Evolutionary conservation across 768 basidiomycete species (phyloP).

Genomic region (Boletus fagicola): DNA sequence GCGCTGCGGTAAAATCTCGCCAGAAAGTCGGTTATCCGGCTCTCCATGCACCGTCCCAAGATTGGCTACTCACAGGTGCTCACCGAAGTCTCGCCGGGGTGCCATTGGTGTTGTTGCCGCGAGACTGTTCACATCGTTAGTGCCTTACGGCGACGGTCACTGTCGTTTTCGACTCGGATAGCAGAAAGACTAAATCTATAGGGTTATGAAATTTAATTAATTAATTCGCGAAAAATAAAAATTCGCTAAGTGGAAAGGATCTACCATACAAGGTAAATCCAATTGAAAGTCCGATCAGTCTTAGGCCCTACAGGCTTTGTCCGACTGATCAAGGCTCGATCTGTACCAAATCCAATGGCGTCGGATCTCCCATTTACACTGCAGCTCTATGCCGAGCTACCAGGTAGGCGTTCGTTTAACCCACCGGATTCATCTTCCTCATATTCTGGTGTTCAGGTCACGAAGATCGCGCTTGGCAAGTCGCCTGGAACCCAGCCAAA

Average conservation of each 20-base stretch:
- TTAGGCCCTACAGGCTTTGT: no score
- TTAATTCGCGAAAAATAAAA: no score
- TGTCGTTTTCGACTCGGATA: background rate
- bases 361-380: slow-evolving; percentile 20
- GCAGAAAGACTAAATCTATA: background rate
- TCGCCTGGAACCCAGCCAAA: slow-evolving; percentile 84
- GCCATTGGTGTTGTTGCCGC: background rate
- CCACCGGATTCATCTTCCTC: no score
- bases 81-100: background rate
- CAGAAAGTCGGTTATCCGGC: no score
- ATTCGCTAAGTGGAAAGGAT: no score
- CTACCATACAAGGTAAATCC: no score
- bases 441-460: slow-evolving; percentile 48
- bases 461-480: slow-evolving; percentile 81
- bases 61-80: background rate
- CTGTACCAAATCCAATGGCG: slow-evolving; percentile 11
- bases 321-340: no score
- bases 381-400: slow-evolving; percentile 22
- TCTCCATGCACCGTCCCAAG: no score
- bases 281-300: no score
- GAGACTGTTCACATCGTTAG: background rate
- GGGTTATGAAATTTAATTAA: fast-evolving
- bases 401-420: slow-evolving; percentile 14
- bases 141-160: background rate
- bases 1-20: no score